Percentiles rank a stretch among this genome's conserved stretches.
Evolutionary conservation across 2,329 filamentous ascomycete species (phyloP).

Genomic region (Hypoxylon sp.): DNA sequence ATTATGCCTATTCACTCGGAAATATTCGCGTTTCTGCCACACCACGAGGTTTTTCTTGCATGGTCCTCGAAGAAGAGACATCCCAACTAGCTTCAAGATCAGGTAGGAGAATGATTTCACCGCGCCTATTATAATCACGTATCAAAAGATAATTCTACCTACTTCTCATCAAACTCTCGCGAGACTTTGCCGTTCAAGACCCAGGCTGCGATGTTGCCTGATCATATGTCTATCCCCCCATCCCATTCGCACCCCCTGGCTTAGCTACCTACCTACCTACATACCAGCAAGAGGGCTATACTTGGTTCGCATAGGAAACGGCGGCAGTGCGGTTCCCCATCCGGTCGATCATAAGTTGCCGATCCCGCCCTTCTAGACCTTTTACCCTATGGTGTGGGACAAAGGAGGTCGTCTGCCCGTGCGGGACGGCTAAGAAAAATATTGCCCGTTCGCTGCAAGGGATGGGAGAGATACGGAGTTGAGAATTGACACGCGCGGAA

Average conservation of each 20-base stretch:
- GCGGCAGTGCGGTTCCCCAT: slow-evolving; percentile 9
- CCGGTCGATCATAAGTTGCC: not conserved
- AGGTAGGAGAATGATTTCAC: not conserved
- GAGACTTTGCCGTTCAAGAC: slow-evolving; percentile 7
- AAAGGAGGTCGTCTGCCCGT: not conserved
- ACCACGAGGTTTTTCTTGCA: not conserved
- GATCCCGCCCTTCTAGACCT: not conserved
- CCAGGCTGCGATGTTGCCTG: not conserved
- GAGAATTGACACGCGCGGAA: not conserved
- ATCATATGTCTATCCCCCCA: no score
- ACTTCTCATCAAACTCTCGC: not conserved
- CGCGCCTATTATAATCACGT: not conserved
- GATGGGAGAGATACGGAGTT: not conserved
- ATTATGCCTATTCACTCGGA: slow-evolving; percentile 1
- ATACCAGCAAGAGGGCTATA: slow-evolving; percentile 8
- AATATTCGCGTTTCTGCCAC: not conserved
- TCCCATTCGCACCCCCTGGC: slow-evolving; percentile 21
- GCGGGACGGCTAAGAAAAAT: slow-evolving; percentile 10
- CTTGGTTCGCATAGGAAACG: slow-evolving; percentile 17
- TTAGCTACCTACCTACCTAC: no score
- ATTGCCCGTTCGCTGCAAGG: slow-evolving; percentile 25
- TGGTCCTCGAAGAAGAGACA: no score
- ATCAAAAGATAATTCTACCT: not conserved
- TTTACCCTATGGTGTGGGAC: slow-evolving; percentile 8
- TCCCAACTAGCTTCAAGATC: no score